Base-by-base conservation (phyloP, 2,329 filamentous ascomycete species). In the Cladophialophora chaetospira region DNA sequence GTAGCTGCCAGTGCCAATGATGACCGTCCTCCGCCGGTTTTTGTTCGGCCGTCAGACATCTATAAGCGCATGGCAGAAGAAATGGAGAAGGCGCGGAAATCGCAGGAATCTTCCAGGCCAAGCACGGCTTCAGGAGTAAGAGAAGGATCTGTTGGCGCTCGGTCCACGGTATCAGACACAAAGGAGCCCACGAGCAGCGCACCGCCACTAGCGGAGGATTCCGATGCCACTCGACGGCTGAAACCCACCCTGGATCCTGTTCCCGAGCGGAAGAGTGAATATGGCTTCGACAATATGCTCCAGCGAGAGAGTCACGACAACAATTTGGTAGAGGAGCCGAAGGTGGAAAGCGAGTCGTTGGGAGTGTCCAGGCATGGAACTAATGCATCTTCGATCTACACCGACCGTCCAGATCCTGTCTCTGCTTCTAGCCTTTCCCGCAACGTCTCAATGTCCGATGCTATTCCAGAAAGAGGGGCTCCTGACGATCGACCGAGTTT, bases 11-110 rank as follows among this genome's bases (percentile, higher is more conserved):
- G 23, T 21, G 13, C 19, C 21, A 38, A 35, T 29, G 56, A 57
- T 8, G 53, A 60, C 44, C 52, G 46, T 23, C 59, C 59, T 9
- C 55, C 58, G 35, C 59, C 62, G 25, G 52, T 52, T 0, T 86
- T 93, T 63, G 79, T 91, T 54, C 80, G 88, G 33, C 88, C 90
- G 1, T 82, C 87, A 10, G 89, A 95, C 63, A 87, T 92, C 38
- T 92, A 93, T 70, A 87, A 82, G 67, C 83, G 87, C 4, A 79
- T 87, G 70, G 83, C 83, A 50, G 86, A 89, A 63, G 87, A 89
- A 62, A 79, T 78, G 51, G 77, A 82, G 60, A 80, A 75, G 63
- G 79, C 82, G 63, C 74, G 79, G 33, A 77, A 78, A 54, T 83
- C 82, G 1, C 71, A 82, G 55, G 85, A 87, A 1, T 82, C 81